Evolutionary conservation across 306 rosid genomes (phyloP).

Genomic region (Pterocarpus santalinus): DNA sequence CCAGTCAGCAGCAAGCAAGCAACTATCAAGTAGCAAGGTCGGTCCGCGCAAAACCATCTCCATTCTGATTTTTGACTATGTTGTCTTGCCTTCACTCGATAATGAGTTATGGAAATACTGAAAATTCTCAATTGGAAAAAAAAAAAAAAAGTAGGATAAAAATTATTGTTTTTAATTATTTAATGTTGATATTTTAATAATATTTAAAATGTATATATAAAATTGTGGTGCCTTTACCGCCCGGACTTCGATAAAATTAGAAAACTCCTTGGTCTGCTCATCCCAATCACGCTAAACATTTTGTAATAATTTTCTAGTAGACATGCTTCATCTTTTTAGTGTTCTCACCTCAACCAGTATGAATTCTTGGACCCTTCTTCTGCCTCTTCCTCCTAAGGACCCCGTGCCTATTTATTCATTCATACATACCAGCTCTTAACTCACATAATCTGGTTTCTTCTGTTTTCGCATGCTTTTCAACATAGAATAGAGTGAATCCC

Average conservation of each 20-base stretch:
- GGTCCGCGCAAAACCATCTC: too few species aligned
- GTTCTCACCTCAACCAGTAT: neutral
- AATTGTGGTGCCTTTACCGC: neutral
- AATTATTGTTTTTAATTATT: too few species aligned
- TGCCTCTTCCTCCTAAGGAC: neutral
- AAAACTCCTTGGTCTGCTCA: neutral
- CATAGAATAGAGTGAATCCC: conserved; percentile 4
- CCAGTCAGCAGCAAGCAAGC: too few species aligned
- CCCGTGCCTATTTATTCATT: neutral
- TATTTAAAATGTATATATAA: too few species aligned
- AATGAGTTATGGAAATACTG: too few species aligned
- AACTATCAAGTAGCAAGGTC: too few species aligned
- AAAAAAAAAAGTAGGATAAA: too few species aligned
- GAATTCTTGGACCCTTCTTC: conserved; percentile 26
- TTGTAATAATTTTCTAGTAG: neutral
- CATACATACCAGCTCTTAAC: neutral
- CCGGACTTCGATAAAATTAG: neutral
- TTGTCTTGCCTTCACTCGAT: too few species aligned
- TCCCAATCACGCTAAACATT: neutral
- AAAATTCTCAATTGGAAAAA: too few species aligned
- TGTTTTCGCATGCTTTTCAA: neutral
- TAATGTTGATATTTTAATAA: too few species aligned
- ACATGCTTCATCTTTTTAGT: neutral
- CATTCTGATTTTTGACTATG: too few species aligned
- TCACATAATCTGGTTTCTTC: neutral